phyloP scores from a whole-genome alignment of 2,329 filamentous ascomycete species.

The Aureobasidium leucospermi region DNA sequence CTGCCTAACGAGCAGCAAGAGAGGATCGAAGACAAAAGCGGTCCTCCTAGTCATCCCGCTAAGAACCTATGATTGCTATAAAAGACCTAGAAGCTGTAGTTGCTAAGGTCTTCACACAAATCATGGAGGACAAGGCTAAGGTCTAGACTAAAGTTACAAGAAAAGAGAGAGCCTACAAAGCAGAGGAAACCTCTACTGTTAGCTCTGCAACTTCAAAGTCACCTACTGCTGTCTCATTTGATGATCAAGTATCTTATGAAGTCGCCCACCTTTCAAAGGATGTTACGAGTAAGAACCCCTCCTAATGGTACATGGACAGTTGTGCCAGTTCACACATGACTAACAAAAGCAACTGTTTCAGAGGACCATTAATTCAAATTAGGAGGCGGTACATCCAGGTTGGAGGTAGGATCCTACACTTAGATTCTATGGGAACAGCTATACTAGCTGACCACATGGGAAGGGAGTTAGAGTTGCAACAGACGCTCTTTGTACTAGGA shows the following conservation, averaged over 20 bases:
- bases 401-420: not conserved
- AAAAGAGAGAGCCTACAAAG: not conserved
- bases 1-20: not conserved
- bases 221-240: not conserved
- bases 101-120: not conserved
- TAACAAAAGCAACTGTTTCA: not conserved
- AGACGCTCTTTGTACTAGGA: not conserved
- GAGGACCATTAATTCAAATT: not conserved
- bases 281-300: not conserved
- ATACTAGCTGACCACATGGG: not conserved
- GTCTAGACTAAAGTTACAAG: not conserved
- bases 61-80: not conserved
- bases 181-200: not conserved
- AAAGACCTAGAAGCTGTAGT: not conserved
- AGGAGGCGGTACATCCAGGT: not conserved
- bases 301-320: not conserved
- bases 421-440: not conserved
- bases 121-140: not conserved
- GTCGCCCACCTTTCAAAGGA: not conserved
- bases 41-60: not conserved
- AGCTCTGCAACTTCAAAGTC: not conserved
- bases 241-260: not conserved
- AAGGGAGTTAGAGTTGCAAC: not conserved
- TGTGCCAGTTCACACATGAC: not conserved
- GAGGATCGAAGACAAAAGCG: not conserved